Evolutionary conservation across 2,329 filamentous ascomycete species (phyloP), one percentile per base, ranked within the genome.

Genomic region (Arthroderma sp.): DNA sequence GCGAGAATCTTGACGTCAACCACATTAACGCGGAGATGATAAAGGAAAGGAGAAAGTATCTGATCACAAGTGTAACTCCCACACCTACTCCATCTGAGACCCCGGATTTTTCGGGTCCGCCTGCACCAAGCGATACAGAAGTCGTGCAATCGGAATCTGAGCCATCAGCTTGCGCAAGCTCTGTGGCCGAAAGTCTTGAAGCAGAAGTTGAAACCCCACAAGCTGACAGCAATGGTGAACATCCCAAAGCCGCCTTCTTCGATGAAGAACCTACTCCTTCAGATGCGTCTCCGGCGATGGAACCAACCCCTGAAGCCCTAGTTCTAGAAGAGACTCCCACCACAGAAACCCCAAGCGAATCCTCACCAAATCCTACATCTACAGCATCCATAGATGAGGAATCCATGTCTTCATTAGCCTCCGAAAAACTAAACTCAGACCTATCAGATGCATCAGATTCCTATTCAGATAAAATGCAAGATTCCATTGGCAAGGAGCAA

Each of bases 1-100:
- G 82, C 11, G 84, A 93, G 55, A 84, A 95, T 68, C 97, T 95
- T 66, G 84, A 86, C 52, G 83, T 81, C 6, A 31, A 21, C 13
- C 21, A 56, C n/a, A 60, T 58, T 7, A 55, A 58, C 33, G 37
- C 33, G 5, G 38, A 47, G 28, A 38, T 37, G 31, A 23, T 54
- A 54, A 4, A 25, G 15, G 19, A 54, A 11, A 54, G 51, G 21
- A 54, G 23, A 25, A 51, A 33, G 47, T 35, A n/a, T 31, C 19
- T 51, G 47, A 51, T 33, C 17, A 51, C 47, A 2, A 33, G 47
- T 33, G 13, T 19, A 19, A 19, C 28, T 17, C n/a, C 28, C n/a
- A 31, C 23, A 9, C 25, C 44, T 6, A n/a, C 47, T 35, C 25
- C 47, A n/a, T 9, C 13, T 17, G 25, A 33, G 47, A 33, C 5